Conservation (phyloP, 1,284 basidiomycete species). For the Leccinum solheimii region DNA sequence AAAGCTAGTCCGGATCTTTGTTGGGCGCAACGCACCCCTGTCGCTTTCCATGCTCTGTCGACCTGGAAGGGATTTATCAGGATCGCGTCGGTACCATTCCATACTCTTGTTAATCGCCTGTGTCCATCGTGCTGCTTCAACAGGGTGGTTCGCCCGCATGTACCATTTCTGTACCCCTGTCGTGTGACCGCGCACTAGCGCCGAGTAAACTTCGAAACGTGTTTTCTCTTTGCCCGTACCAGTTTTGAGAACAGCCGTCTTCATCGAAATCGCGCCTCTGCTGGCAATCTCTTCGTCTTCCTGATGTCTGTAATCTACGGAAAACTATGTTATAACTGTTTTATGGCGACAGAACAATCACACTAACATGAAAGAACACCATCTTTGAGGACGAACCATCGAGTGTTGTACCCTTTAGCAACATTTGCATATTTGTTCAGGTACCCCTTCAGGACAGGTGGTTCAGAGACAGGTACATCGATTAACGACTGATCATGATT, state of each 20-base stretch:
- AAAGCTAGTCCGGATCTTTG: slow-evolving; percentile 33
- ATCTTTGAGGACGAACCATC: slow-evolving; percentile 93
- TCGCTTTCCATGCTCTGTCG: slow-evolving; percentile 34
- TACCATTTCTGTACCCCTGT: slow-evolving; percentile 76
- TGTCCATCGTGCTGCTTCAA: slow-evolving; percentile 86
- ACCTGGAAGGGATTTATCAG: slow-evolving; percentile 17
- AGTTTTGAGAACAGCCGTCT: slow-evolving; percentile 67
- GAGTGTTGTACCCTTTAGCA: slow-evolving; percentile 85
- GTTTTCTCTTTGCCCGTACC: slow-evolving; percentile 49
- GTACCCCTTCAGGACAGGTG: slow-evolving; percentile 76
- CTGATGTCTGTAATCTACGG: slow-evolving; percentile 86
- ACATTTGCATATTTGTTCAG: slow-evolving; percentile 91
- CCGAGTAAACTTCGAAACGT: slow-evolving; percentile 83
- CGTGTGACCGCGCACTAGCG: slow-evolving; percentile 46
- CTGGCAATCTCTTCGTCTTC: slow-evolving; percentile 89
- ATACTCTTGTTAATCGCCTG: slow-evolving; percentile 75
- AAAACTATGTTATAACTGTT: slow-evolving; percentile 6
- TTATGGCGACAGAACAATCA: neutral
- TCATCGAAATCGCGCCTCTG: slow-evolving; percentile 89
- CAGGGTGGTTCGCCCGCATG: slow-evolving; percentile 87
- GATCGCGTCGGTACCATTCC: slow-evolving; percentile 53
- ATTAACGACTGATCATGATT: slow-evolving; percentile 77
- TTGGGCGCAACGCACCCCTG: slow-evolving; percentile 27
- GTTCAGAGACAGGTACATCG: slow-evolving; percentile 48
- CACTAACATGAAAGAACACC: slow-evolving; percentile 80